Conservation (phyloP, 2,329 filamentous ascomycete genomes). For the Neofusicoccum laricinum region DNA sequence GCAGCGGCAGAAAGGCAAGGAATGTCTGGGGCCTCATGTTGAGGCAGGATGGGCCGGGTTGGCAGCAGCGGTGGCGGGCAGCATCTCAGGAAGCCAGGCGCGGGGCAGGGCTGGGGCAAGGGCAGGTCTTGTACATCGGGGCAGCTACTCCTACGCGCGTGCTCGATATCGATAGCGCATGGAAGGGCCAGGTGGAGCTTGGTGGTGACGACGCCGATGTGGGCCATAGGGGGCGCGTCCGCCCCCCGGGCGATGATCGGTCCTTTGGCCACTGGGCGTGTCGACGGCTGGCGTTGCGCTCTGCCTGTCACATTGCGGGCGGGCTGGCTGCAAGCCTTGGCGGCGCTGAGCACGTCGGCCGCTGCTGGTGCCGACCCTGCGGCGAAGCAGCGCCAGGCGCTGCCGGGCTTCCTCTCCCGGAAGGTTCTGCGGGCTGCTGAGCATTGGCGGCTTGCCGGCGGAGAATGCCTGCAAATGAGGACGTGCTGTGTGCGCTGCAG, state of each 20-base stretch:
- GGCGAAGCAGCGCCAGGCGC: not conserved
- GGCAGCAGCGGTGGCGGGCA: not conserved
- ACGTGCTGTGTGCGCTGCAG: not conserved
- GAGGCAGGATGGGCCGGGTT: constrained; percentile 5
- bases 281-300: not conserved
- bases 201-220: constrained; percentile 4
- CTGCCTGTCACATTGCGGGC: not conserved
- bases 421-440: not conserved
- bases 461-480: not conserved
- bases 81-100: not conserved
- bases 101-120: not conserved
- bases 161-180: not conserved
- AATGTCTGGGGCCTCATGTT: not conserved
- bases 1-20: constrained; percentile 1
- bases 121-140: not conserved
- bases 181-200: not conserved
- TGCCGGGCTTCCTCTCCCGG: not conserved
- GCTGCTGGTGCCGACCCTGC: not conserved
- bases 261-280: not conserved
- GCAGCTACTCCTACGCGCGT: constrained; percentile 3
- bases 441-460: not conserved
- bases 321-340: not conserved
- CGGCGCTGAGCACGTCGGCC: not conserved
- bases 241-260: not conserved
- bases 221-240: not conserved